These are phyloP conservation scores for Liriodendron chinense DNA, from an alignment of 164 flowering plant species.

Conservation along the genomic window DNA sequence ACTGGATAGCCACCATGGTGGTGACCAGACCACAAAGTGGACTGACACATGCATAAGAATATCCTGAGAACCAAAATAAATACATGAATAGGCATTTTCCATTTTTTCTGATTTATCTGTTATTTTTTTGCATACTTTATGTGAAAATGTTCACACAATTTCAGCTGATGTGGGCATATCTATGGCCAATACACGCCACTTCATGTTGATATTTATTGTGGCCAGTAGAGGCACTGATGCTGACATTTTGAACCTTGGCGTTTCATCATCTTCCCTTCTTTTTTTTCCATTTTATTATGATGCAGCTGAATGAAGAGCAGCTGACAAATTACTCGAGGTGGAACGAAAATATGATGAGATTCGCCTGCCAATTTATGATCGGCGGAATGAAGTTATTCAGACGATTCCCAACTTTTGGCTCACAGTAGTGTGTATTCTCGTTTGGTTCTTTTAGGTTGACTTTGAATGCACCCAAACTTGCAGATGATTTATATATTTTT, in stretches of 20 bases:
- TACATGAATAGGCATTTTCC: too few species aligned
- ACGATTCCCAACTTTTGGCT: constrained; percentile 93
- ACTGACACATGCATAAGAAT: too few species aligned
- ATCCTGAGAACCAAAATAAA: too few species aligned
- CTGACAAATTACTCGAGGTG: constrained; percentile 83
- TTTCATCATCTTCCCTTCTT: background rate
- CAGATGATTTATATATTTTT: background rate
- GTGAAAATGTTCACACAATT: too few species aligned
- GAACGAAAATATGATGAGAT: constrained; percentile 85
- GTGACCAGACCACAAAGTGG: too few species aligned
- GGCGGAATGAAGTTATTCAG: constrained; percentile 64
- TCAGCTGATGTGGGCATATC: too few species aligned
- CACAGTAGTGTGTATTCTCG: constrained; percentile 51
- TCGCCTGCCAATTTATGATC: constrained; percentile 74
- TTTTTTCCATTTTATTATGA: background rate
- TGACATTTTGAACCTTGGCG: background rate
- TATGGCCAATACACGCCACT: too few species aligned
- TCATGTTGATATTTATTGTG: too few species aligned
- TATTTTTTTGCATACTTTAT: too few species aligned
- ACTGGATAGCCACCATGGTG: too few species aligned
- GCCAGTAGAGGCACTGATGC: background rate
- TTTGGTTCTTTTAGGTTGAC: background rate
- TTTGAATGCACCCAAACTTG: background rate
- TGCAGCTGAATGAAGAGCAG: constrained; percentile 87
- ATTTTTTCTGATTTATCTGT: too few species aligned